Conservation (phyloP, 352 stramenopile genomes). For the Ophiocytium majus region DNA sequence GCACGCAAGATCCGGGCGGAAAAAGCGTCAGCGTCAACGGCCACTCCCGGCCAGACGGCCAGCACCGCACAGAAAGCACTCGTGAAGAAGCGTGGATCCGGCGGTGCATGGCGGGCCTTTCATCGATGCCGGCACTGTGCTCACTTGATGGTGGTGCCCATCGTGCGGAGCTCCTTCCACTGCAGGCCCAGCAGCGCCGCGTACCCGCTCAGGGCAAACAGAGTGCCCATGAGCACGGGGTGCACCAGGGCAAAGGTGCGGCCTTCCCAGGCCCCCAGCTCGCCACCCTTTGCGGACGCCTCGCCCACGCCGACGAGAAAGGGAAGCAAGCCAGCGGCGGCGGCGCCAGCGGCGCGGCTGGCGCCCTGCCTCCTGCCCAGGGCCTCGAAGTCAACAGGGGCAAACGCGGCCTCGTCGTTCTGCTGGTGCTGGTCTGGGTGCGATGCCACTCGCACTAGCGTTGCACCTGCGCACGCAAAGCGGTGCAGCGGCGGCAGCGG, state of each 20-base stretch:
- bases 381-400: background rate
- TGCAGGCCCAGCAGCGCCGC: slow-evolving; percentile 47
- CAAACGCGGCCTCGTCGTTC: background rate
- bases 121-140: background rate
- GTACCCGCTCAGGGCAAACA: slow-evolving; percentile 51
- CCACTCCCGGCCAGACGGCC: no score
- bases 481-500: no score
- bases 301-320: slow-evolving; percentile 41
- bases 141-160: slow-evolving; percentile 33
- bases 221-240: slow-evolving; percentile 55
- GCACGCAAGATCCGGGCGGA: no score
- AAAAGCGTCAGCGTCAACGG: no score
- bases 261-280: slow-evolving; percentile 57
- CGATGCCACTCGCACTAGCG: background rate
- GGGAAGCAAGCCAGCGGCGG: slow-evolving; percentile 35
- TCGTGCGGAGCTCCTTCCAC: slow-evolving; percentile 47
- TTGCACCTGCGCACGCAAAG: background rate
- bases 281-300: slow-evolving; percentile 50
- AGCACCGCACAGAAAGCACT: no score
- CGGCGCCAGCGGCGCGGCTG: background rate
- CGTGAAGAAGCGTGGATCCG: no score
- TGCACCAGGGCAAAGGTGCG: slow-evolving; percentile 54
- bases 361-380: background rate
- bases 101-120: no score
- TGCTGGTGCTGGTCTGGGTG: background rate